A percentile compares a stretch with the other conserved stretches of the same genome.
Evolutionary conservation across 345 rosid species (phyloP).

Genomic region (Jatropha curcas): DNA sequence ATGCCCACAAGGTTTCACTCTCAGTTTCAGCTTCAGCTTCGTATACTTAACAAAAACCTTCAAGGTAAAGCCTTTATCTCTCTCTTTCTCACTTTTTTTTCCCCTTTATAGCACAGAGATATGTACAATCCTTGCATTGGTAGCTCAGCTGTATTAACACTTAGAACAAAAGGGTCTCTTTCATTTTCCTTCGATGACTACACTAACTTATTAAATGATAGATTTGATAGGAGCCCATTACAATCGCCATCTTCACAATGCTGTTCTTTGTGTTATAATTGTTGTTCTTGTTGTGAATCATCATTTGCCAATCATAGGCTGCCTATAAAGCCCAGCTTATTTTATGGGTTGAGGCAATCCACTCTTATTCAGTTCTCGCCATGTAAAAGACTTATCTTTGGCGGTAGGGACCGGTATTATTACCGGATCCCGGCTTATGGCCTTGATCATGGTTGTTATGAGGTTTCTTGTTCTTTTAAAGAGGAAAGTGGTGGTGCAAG

Average conservation of each 20-base stretch:
- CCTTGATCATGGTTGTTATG: conserved; percentile 35
- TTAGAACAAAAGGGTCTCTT: conserved; percentile 46
- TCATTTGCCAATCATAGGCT: conserved; percentile 37
- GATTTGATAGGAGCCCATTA: conserved; percentile 41
- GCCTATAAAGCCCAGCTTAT: conserved; percentile 41
- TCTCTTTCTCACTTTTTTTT: neutral
- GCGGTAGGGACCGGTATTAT: conserved; percentile 28
- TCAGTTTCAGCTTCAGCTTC: conserved; percentile 16
- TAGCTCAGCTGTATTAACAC: conserved; percentile 47
- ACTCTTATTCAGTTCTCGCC: conserved; percentile 64
- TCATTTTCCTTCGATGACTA: conserved; percentile 53
- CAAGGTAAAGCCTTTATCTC: conserved; percentile 25
- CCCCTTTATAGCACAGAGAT: neutral
- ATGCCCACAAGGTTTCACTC: conserved; percentile 10
- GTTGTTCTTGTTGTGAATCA: conserved; percentile 37
- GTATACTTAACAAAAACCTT: conserved; percentile 2
- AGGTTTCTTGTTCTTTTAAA: conserved; percentile 41
- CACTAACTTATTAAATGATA: conserved; percentile 45
- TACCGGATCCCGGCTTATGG: conserved; percentile 41
- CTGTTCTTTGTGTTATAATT: conserved; percentile 41
- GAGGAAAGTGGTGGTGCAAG: conserved; percentile 31
- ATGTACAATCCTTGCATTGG: conserved; percentile 50
- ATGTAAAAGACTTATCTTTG: conserved; percentile 51
- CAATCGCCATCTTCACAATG: conserved; percentile 22
- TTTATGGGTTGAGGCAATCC: conserved; percentile 71